Conservation (phyloP, 345 rosid genomes). For the Cardamine resedifolia region DNA sequence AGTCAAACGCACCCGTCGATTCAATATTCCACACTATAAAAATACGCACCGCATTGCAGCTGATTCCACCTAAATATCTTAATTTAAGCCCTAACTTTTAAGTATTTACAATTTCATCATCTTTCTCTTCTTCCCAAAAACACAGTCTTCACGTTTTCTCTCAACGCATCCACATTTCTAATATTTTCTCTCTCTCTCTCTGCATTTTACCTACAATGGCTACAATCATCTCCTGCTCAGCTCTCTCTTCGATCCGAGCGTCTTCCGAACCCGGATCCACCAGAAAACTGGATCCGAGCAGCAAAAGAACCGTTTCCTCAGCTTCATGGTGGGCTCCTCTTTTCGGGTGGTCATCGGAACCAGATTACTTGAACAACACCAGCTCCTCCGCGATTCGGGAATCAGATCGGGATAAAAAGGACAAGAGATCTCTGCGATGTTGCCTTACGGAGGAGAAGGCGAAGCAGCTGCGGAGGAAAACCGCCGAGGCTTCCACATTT, state of each 20-base stretch:
- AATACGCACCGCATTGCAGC: neutral
- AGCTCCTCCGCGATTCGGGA: neutral
- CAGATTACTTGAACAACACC: constrained; percentile 51
- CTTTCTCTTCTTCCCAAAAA: constrained; percentile 1
- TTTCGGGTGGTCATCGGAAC: constrained; percentile 62
- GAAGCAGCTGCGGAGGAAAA: constrained; percentile 56
- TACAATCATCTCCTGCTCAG: constrained; percentile 43
- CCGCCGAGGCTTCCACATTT: constrained; percentile 47
- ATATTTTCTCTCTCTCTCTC: neutral
- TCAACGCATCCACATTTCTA: neutral
- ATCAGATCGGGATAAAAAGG: constrained; percentile 14
- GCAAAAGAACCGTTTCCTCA: constrained; percentile 29
- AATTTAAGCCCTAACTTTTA: neutral
- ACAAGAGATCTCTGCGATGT: constrained; percentile 41
- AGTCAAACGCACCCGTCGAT: neutral
- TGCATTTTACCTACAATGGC: constrained; percentile 45
- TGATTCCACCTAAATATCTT: neutral
- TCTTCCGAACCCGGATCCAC: constrained; percentile 33
- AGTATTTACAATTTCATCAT: neutral
- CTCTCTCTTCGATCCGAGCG: constrained; percentile 45
- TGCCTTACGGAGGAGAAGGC: constrained; percentile 78
- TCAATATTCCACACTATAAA: constrained; percentile 28
- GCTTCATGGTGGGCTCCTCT: constrained; percentile 67
- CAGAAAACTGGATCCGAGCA: constrained; percentile 27
- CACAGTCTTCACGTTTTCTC: constrained; percentile 4